A percentile compares a stretch with the other conserved stretches of the same genome.
Conservation (phyloP, 1,284 basidiomycete species). For the Trichosporon coremiiforme region DNA sequence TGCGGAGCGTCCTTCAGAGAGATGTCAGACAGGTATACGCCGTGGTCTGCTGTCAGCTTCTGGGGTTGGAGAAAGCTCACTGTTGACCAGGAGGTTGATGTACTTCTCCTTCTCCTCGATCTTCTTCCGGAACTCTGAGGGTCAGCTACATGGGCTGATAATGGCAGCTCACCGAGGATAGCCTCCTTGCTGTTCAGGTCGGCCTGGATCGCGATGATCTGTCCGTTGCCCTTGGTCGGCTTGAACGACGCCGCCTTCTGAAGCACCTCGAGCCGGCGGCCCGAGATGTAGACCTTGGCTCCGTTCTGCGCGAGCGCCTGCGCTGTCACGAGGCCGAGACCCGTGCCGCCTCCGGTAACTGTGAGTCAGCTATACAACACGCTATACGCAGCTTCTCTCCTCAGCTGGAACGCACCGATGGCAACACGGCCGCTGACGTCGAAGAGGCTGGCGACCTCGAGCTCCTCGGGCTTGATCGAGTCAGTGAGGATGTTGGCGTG, state of each 20-base stretch:
- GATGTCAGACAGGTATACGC: constrained; percentile 44
- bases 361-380: constrained; percentile 8
- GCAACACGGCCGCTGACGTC: constrained; percentile 50
- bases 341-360: constrained; percentile 54
- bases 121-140: constrained; percentile 39
- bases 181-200: constrained; percentile 52
- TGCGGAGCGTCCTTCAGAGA: constrained; percentile 44
- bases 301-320: constrained; percentile 51
- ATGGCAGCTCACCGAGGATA: constrained; percentile 34
- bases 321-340: constrained; percentile 51
- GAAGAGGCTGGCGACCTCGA: constrained; percentile 45
- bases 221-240: constrained; percentile 32
- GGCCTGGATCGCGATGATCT: constrained; percentile 47
- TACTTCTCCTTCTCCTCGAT: constrained; percentile 45
- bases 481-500: constrained; percentile 9
- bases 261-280: constrained; percentile 47
- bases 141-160: background rate
- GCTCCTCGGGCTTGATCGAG: constrained; percentile 31
- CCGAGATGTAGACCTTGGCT: constrained; percentile 52
- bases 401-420: constrained; percentile 45
- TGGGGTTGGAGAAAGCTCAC: constrained; percentile 31
- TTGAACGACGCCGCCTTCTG: constrained; percentile 39
- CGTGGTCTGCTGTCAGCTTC: constrained; percentile 41
- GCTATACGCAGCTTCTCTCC: background rate
- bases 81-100: constrained; percentile 48